Evolutionary conservation across 2,329 filamentous ascomycete genomes (phyloP), one percentile per base, ranked within the genome.

Genomic region (Ceratocystis huliohia): DNA sequence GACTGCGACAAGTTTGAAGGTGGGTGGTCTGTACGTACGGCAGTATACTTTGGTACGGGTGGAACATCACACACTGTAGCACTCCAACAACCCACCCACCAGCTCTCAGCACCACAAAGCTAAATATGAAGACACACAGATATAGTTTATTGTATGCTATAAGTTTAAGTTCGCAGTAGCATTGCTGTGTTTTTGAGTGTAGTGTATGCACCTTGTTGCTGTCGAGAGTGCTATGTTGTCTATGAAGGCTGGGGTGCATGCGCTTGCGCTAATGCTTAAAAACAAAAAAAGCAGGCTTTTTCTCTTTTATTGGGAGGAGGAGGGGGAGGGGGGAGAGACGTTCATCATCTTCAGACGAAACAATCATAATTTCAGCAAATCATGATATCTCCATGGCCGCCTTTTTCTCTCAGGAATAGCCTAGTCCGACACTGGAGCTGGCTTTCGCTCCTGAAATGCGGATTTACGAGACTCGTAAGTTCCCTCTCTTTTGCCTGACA

Each of bases 331-430:
- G 46, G 17, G 46, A 25, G 46, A 20, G 46, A 41, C 37, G 37
- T 41, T 57, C 53, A 30, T 57, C 53, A 33, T 57, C 10, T 57
- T 57, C 53, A 57, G 53, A 57, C 53, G 53, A 57, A 57, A 57
- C 25, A 57, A 57, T 57, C 4, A 13, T 33, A 57, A 57, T 57
- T 57, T 57, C 53, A 57, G 53, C 22, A 57, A 28, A 57, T 57
- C 53, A 57, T 13, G 13, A 30, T 57, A 30, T 30, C 28, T 25
- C 28, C 13, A 30, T 57, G 15, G 30, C 10, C 10, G 53, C 28
- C 45, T 28, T 57, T 57, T 33, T 6, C 53, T n/a, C 8, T 6
- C 22, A 22, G n/a, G 46, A 30, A 57, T n/a, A n/a, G 46, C 13
- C 37, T 7, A 50, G 53, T 28, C 53, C 4, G 15, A 57, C 8